Conservation (phyloP, 2,329 filamentous ascomycete genomes). For the Corynespora cassiicola region DNA sequence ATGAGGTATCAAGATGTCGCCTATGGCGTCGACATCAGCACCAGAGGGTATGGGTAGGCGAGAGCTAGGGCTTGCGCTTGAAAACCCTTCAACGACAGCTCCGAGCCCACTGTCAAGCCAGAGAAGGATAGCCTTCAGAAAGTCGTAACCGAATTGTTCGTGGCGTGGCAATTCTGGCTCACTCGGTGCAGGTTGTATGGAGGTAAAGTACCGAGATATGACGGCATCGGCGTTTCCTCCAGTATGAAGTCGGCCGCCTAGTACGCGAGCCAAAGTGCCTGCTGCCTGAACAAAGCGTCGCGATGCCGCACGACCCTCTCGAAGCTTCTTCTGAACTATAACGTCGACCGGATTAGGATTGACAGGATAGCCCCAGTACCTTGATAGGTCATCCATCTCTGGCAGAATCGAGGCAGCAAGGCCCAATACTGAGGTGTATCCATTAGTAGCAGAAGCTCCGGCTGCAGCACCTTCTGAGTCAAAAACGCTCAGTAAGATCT, state of each 20-base stretch:
- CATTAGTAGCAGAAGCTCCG: too few species aligned
- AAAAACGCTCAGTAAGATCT: constrained; percentile 63
- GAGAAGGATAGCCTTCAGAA: constrained; percentile 67
- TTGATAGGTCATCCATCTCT: constrained; percentile 63
- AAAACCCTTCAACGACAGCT: constrained; percentile 64
- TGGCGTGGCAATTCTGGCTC: constrained; percentile 42
- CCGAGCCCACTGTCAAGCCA: constrained; percentile 67
- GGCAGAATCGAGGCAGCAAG: constrained; percentile 53
- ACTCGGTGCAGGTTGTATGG: constrained; percentile 53
- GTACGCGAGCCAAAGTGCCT: constrained; percentile 61
- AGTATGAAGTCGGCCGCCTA: constrained; percentile 61
- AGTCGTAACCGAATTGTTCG: constrained; percentile 68
- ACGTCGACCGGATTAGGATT: constrained; percentile 62
- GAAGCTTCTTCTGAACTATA: constrained; percentile 61
- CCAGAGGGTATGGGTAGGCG: constrained; percentile 61
- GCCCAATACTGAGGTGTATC: constrained; percentile 48
- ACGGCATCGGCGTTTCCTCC: constrained; percentile 43
- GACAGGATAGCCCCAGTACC: constrained; percentile 65
- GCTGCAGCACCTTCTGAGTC: too few species aligned
- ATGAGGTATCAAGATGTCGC: constrained; percentile 65
- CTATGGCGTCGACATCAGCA: constrained; percentile 60
- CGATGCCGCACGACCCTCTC: constrained; percentile 61
- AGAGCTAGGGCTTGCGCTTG: constrained; percentile 49
- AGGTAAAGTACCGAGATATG: constrained; percentile 54
- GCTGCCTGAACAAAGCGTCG: constrained; percentile 69